Conservation (phyloP, 345 rosid genomes). For the Populus tremula region DNA sequence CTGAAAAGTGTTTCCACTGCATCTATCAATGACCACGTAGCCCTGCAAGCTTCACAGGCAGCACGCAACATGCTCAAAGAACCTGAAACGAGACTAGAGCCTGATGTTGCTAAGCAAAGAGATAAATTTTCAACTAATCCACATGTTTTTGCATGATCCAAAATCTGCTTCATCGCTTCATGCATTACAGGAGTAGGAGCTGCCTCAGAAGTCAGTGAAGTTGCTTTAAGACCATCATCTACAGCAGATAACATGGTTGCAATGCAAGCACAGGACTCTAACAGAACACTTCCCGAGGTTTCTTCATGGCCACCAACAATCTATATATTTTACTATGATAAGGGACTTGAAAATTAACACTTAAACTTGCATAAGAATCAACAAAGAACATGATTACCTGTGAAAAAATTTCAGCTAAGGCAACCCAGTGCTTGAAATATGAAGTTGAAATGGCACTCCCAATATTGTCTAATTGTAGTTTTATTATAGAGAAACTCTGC, state of each 20-base stretch:
- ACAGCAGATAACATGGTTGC: conserved; percentile 56
- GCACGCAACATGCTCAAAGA: conserved; percentile 72
- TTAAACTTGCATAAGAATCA: not conserved
- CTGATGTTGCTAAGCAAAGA: conserved; percentile 76
- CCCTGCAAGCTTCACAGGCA: conserved; percentile 79
- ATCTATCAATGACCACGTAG: conserved; percentile 72
- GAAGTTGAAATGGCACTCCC: conserved; percentile 47
- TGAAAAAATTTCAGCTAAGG: conserved; percentile 67
- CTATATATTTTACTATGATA: conserved; percentile 29
- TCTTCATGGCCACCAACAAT: conserved; percentile 63
- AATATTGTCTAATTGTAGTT: conserved; percentile 49
- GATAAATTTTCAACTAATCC: conserved; percentile 76
- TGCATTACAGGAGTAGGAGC: conserved; percentile 37
- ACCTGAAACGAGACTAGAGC: conserved; percentile 71
- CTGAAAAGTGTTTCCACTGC: conserved; percentile 52
- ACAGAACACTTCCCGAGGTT: conserved; percentile 59
- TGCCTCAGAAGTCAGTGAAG: conserved; percentile 36
- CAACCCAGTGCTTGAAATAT: conserved; percentile 83
- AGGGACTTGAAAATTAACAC: conserved; percentile 5
- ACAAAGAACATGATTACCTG: conserved; percentile 50
- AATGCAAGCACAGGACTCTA: conserved; percentile 71
- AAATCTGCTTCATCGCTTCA: conserved; percentile 52
- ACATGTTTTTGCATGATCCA: conserved; percentile 76
- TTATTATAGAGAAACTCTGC: conserved; percentile 76
- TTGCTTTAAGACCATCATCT: conserved; percentile 51